phyloP scores from a whole-genome alignment of 2,329 filamentous ascomycete genomes.

The Monosporascus sp. region DNA sequence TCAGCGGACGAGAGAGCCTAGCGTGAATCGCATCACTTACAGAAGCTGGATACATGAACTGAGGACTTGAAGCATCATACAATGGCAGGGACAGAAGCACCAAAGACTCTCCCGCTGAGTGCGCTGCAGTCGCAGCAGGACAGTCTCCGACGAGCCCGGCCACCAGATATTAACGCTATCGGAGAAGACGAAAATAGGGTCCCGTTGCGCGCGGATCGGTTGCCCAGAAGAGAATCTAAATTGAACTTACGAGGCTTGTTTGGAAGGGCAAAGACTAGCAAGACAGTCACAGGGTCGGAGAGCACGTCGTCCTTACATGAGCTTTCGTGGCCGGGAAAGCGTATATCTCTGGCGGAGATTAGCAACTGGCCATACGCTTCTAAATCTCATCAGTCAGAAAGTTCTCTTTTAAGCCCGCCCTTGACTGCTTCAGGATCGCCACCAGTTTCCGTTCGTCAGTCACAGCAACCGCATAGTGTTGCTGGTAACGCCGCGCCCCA shows the following conservation, averaged over 20 bases:
- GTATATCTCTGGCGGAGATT: constrained; percentile 41
- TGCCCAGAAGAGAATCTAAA: constrained; percentile 44
- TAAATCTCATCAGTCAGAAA: constrained; percentile 31
- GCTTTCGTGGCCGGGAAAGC: constrained; percentile 31
- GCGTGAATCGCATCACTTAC: neutral
- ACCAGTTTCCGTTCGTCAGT: constrained; percentile 2
- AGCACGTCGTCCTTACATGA: constrained; percentile 24
- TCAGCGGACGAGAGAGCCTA: neutral
- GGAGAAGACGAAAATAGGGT: constrained; percentile 31
- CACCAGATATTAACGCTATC: constrained; percentile 29
- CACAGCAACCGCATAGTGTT: constrained; percentile 7
- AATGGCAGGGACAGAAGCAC: neutral
- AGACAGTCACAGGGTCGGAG: constrained; percentile 23
- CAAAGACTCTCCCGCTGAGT: neutral
- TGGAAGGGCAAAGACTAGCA: constrained; percentile 35
- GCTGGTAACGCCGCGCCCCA: constrained; percentile 11
- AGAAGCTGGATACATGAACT: neutral
- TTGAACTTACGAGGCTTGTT: constrained; percentile 48
- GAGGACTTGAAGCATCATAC: neutral
- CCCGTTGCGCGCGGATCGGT: constrained; percentile 37
- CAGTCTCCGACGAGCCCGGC: constrained; percentile 31
- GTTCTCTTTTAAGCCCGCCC: constrained; percentile 21
- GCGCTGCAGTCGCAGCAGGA: neutral
- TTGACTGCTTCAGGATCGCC: constrained; percentile 11
- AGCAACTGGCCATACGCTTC: constrained; percentile 36